These are phyloP conservation scores for Iberis amara DNA, from an alignment of 441 rosid genomes.

Conservation along the genomic window DNA sequence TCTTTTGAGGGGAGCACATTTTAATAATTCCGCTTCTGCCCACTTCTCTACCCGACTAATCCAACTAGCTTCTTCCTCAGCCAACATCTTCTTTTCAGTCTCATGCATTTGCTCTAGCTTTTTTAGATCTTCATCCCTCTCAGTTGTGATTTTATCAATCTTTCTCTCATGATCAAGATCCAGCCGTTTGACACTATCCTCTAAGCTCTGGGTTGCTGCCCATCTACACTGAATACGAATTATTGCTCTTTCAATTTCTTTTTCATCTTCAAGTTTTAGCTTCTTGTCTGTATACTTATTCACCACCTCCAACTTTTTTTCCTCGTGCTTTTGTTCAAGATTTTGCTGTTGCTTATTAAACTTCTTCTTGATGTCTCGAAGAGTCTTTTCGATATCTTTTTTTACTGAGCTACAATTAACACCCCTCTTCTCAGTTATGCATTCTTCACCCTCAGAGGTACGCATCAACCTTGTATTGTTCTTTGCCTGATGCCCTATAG, in stretches of 20 bases:
- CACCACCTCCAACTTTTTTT: conserved; percentile 34
- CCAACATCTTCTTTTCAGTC: conserved; percentile 41
- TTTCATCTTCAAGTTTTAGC: conserved; percentile 38
- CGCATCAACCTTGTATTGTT: neutral
- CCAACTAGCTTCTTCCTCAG: conserved; percentile 42
- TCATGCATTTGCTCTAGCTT: conserved; percentile 39
- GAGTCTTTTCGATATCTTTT: conserved; percentile 43
- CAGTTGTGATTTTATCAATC: conserved; percentile 37
- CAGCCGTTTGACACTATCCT: conserved; percentile 44
- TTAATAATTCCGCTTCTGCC: conserved; percentile 36
- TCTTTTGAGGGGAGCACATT: conserved; percentile 16
- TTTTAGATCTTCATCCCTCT: conserved; percentile 34
- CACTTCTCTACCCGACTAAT: conserved; percentile 45
- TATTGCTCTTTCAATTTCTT: conserved; percentile 44
- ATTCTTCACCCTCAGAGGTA: conserved; percentile 26
- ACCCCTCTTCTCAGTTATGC: conserved; percentile 32
- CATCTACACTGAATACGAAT: conserved; percentile 39
- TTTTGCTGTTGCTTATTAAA: conserved; percentile 42
- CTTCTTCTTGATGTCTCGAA: conserved; percentile 43
- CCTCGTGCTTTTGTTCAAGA: conserved; percentile 38
- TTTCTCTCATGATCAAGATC: conserved; percentile 42
- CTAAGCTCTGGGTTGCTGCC: conserved; percentile 41
- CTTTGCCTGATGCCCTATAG: neutral
- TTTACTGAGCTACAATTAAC: conserved; percentile 25
- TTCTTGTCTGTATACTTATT: conserved; percentile 40